Percentiles rank a stretch among this genome's conserved stretches.
These are phyloP conservation scores for Malassezia vespertilionis DNA, from an alignment of 1,284 basidiomycete genomes.

Conservation along the genomic window DNA sequence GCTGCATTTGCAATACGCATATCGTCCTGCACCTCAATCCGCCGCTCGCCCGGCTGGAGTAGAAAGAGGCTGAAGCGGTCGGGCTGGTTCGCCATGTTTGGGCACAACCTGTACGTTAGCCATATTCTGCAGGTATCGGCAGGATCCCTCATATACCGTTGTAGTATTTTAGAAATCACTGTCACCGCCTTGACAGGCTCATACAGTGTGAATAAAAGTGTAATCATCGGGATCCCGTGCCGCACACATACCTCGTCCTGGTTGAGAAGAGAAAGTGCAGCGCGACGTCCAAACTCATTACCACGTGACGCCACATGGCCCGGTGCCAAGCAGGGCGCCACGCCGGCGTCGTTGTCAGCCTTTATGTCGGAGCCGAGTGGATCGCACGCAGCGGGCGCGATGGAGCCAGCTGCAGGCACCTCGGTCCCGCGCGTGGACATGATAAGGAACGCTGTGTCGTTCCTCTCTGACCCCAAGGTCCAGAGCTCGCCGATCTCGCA, in stretches of 20 bases:
- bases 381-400: conserved; percentile 1
- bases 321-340: background rate
- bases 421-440: conserved; percentile 30
- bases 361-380: conserved; percentile 1
- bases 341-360: background rate
- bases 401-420: background rate
- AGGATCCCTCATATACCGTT: conserved; percentile 44
- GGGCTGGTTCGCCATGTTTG: conserved; percentile 62
- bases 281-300: background rate
- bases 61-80: conserved; percentile 83
- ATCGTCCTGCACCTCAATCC: conserved; percentile 83
- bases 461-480: conserved; percentile 51
- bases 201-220: conserved; percentile 42
- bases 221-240: conserved; percentile 24
- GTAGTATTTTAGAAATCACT: conserved; percentile 39
- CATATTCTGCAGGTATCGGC: background rate
- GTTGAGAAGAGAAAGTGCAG: background rate
- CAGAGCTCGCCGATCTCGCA: conserved; percentile 65
- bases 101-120: background rate
- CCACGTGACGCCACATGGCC: conserved; percentile 2
- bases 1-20: conserved; percentile 95
- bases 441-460: conserved; percentile 38
- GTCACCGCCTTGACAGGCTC: conserved; percentile 23
- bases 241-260: conserved; percentile 4
- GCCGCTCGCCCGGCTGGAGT: conserved; percentile 79